Conservation (phyloP, 257 asterid genomes). For the Solanum pinnatisectum region DNA sequence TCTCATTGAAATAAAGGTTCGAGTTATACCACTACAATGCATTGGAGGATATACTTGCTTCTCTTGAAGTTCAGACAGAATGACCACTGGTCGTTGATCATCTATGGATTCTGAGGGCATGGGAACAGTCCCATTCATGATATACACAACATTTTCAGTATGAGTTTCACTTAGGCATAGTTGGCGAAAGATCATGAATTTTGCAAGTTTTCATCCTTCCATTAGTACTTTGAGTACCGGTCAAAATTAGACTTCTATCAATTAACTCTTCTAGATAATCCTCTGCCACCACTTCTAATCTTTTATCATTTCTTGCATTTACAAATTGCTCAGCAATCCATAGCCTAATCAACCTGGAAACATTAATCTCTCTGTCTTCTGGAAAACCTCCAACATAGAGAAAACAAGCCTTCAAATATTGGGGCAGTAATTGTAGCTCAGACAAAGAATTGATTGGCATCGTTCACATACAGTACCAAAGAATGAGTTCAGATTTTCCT, state of each 20-base stretch:
- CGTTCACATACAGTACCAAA: too few relatives aligned
- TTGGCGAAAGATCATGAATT: not conserved
- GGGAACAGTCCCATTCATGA: too few relatives aligned
- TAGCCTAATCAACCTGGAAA: not conserved
- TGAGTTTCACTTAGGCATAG: too few relatives aligned
- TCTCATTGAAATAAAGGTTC: too few relatives aligned
- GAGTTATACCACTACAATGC: fast-evolving
- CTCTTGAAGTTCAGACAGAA: not conserved
- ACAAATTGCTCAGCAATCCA: slow-evolving; percentile 12
- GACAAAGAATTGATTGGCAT: too few relatives aligned
- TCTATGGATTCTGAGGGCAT: not conserved
- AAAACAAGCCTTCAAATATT: too few relatives aligned
- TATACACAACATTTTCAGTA: not conserved
- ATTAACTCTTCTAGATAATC: too few relatives aligned
- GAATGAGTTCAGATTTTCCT: too few relatives aligned
- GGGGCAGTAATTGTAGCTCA: too few relatives aligned
- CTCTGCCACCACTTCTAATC: too few relatives aligned
- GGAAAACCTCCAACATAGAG: too few relatives aligned
- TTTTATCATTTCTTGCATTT: not conserved
- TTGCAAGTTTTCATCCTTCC: not conserved
- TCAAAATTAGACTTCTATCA: not conserved
- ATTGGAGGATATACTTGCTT: too few relatives aligned
- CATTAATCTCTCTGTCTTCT: not conserved
- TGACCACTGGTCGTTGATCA: not conserved
- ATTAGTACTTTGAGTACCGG: fast-evolving